Evolutionary conservation across 306 rosid genomes (phyloP).

Genomic region (Sophora flavescens): DNA sequence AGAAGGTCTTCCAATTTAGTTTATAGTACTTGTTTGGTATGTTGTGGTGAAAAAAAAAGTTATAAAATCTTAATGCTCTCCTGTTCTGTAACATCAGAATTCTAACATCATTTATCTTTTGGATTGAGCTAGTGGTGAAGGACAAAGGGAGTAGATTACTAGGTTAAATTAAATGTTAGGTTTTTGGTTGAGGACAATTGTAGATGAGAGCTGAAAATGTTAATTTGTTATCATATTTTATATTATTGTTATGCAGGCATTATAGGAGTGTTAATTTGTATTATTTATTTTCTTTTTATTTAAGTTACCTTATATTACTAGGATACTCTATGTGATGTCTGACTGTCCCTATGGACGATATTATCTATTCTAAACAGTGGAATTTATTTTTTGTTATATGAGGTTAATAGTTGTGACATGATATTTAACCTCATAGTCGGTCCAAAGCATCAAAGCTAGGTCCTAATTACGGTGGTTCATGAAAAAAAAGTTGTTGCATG

Average conservation of each 20-base stretch:
- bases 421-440: too few relatives aligned
- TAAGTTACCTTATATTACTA: too few relatives aligned
- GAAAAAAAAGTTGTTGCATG: too few relatives aligned
- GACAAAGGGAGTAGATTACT: background rate
- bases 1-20: background rate
- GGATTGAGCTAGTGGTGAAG: background rate
- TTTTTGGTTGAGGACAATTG: background rate
- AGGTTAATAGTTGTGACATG: too few relatives aligned
- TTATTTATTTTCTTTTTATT: too few relatives aligned
- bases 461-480: too few relatives aligned
- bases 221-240: background rate
- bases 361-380: too few relatives aligned
- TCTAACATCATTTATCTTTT: background rate
- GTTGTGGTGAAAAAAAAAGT: background rate
- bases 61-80: background rate
- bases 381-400: too few relatives aligned
- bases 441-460: too few relatives aligned
- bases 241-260: background rate
- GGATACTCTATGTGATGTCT: background rate
- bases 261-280: too few relatives aligned
- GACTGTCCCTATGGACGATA: too few relatives aligned
- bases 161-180: background rate
- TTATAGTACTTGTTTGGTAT: background rate
- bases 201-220: too few relatives aligned
- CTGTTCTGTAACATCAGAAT: background rate